Base-by-base conservation (phyloP, 176 grass and related monocot species). In the Oryza meyeriana region DNA sequence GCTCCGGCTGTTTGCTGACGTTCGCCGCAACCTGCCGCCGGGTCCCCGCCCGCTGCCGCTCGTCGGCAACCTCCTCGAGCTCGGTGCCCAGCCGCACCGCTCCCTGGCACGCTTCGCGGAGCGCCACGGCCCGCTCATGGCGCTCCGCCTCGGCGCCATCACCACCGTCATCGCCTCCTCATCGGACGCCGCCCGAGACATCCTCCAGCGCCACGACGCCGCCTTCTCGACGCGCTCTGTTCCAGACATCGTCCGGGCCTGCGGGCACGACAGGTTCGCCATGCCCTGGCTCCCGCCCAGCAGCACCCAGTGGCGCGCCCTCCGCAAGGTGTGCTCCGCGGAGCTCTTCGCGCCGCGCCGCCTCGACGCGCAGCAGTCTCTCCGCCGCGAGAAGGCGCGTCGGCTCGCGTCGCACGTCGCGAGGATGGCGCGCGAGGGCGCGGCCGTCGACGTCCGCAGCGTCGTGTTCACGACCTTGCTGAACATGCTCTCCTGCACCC, bases 401-500 rank as follows among this genome's bases (percentile, higher is more conserved):
- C 74, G 35, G 8, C 85, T 91, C 26, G 61, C 64, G 25, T 25
- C 50, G 11, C 71, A 86, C 74, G 69, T 86, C 12, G 63, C 29
- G 7, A 14, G 41, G 25, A 34, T 77, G 27, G 48, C 67, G 1
- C 3, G 27, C 7, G 61, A 63, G 22, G 74, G 59, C n/a, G 35
- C 14, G 41, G 2, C 27, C 44, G 79, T 90, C 22, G 66, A 79
- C 36, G 47, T 90, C 68, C 61, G 75, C 22, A 74, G 82, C 22
- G 66, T 30, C 57, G 78, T 36, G 9, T 88, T 92, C 85, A 48
- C 66, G 14, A 85, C 82, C 11, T 24, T 4, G 29, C 66, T 85
- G 57, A 92, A 79, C 81, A 25, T 91, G 50, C 30, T 92, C 24
- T 82, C 82, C 2, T n/a, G 72, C 85, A 82, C 86, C 29, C 32